These are phyloP conservation scores for Mycena indigotica DNA, from an alignment of 768 basidiomycete genomes.

Conservation along the genomic window DNA sequence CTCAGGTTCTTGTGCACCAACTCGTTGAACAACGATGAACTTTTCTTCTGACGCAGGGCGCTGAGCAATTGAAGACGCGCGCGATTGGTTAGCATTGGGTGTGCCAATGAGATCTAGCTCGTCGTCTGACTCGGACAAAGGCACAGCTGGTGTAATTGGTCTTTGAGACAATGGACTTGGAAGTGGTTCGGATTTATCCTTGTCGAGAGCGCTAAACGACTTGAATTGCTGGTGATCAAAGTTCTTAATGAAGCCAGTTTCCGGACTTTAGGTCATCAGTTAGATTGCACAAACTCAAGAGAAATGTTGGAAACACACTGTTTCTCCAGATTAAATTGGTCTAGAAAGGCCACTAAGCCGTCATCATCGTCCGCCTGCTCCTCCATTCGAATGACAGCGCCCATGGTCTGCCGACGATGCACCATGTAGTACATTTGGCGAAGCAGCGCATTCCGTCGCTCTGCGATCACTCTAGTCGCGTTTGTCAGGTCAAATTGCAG, in stretches of 20 bases:
- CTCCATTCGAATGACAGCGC: conserved; percentile 39
- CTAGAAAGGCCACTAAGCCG: conserved; percentile 50
- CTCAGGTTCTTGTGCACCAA: conserved; percentile 13
- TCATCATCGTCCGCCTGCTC: conserved; percentile 44
- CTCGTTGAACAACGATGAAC: conserved; percentile 14
- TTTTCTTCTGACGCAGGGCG: conserved; percentile 1
- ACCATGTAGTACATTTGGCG: conserved; percentile 72
- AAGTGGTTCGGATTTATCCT: conserved; percentile 8
- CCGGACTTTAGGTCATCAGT: conserved; percentile 35
- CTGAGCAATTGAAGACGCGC: conserved; percentile 14
- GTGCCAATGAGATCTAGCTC: conserved; percentile 45
- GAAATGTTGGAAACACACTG: conserved; percentile 20
- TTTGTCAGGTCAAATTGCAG: conserved; percentile 7
- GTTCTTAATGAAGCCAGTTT: conserved; percentile 43
- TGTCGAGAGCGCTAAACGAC: background rate
- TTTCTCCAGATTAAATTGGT: conserved; percentile 52
- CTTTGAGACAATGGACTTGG: conserved; percentile 15
- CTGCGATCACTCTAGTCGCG: conserved; percentile 55
- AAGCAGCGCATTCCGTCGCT: conserved; percentile 70
- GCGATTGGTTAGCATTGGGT: conserved; percentile 23
- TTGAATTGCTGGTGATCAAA: conserved; percentile 28
- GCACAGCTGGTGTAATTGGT: conserved; percentile 17
- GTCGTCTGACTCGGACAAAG: conserved; percentile 28
- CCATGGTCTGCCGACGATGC: conserved; percentile 50
- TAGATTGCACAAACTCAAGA: too few relatives aligned